Evolutionary conservation across 208 protist species (phyloP).

Genomic region (Wallacemonas sp.): DNA sequence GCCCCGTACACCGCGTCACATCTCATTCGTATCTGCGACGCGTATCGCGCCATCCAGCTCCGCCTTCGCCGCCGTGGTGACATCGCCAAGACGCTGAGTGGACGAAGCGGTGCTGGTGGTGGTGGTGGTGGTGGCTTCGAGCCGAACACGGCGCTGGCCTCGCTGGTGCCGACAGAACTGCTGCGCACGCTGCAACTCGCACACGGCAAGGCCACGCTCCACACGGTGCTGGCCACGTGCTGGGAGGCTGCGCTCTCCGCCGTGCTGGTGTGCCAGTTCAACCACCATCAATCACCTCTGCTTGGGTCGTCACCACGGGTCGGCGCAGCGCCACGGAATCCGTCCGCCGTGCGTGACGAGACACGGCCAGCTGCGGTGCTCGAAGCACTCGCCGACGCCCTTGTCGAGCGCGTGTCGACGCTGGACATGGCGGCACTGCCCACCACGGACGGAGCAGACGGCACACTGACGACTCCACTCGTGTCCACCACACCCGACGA

Average conservation of each 20-base stretch:
- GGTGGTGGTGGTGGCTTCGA: too few relatives aligned
- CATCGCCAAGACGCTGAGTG: too few relatives aligned
- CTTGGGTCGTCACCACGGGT: neutral
- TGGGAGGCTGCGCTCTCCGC: conserved; percentile 56
- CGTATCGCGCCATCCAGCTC: conserved; percentile 18
- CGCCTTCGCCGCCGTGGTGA: neutral
- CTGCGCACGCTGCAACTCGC: conserved; percentile 38
- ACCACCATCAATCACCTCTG: neutral
- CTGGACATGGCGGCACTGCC: too few relatives aligned
- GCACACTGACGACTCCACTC: neutral
- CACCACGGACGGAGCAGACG: conserved; percentile 4
- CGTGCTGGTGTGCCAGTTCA: conserved; percentile 10
- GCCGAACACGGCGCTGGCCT: too few relatives aligned
- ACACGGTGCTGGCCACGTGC: conserved; percentile 24
- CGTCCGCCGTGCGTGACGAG: conserved; percentile 17
- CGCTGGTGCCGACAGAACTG: conserved; percentile 51
- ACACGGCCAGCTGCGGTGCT: neutral
- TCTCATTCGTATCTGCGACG: conserved; percentile 29
- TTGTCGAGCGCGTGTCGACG: conserved; percentile 7
- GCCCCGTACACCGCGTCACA: conserved; percentile 16
- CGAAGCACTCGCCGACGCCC: neutral
- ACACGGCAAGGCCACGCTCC: conserved; percentile 7
- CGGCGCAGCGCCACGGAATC: neutral
- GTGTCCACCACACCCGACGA: too few relatives aligned
- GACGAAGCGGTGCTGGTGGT: too few relatives aligned